A percentile compares a stretch with the other conserved stretches of the same genome.
Evolutionary conservation across 202 grass and related monocot species (phyloP).

Genomic region (Carex sylvatica): DNA sequence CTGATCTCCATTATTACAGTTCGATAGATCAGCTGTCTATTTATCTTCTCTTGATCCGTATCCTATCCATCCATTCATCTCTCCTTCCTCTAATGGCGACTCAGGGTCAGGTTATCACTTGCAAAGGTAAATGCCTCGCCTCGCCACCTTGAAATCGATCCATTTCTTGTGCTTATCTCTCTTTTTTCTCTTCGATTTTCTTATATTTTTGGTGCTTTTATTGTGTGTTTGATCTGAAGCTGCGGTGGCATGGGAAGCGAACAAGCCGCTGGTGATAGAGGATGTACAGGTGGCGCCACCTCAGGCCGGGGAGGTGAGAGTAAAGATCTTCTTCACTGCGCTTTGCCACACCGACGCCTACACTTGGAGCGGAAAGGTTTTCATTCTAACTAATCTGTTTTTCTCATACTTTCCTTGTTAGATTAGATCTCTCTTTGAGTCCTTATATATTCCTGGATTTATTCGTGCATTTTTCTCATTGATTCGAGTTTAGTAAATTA

Average conservation of each 20-base stretch:
- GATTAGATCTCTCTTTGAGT: background rate
- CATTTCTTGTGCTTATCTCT: background rate
- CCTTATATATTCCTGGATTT: background rate
- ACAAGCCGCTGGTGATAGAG: constrained; percentile 81
- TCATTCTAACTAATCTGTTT: background rate
- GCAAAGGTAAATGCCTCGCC: constrained; percentile 55
- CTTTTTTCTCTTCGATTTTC: background rate
- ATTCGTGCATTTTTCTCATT: background rate
- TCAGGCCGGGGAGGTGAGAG: constrained; percentile 87
- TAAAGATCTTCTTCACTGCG: constrained; percentile 87
- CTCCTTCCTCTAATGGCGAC: constrained; percentile 40
- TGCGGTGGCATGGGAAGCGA: constrained; percentile 88
- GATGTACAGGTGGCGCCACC: constrained; percentile 97
- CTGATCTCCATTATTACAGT: background rate
- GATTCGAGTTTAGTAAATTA: background rate
- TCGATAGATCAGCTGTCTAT: background rate
- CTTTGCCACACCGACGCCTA: constrained; percentile 98
- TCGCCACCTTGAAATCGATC: background rate
- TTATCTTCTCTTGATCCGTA: background rate
- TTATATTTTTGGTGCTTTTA: constrained; percentile 23
- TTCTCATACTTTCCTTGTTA: background rate
- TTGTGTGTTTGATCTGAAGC: constrained; percentile 42
- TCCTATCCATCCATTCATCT: background rate
- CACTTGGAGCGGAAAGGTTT: constrained; percentile 97
- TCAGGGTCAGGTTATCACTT: constrained; percentile 90